Percentiles rank a stretch among this genome's conserved stretches.
phyloP scores from a whole-genome alignment of 257 asterid species.

The Fraxinus cuspidata region DNA sequence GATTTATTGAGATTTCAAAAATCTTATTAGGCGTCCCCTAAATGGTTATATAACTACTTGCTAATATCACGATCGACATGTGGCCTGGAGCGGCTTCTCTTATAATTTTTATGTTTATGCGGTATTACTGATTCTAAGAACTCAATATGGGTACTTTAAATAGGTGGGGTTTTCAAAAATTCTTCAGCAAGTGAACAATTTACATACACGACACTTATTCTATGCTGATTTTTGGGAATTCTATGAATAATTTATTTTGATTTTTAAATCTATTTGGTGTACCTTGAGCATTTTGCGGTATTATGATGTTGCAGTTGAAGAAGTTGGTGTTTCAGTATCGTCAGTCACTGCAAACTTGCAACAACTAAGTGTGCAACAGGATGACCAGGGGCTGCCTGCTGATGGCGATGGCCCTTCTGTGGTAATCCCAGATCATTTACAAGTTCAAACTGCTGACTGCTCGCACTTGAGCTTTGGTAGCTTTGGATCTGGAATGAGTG shows the following conservation, averaged over 20 bases:
- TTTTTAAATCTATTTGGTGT: conserved; percentile 14
- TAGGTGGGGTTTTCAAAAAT: neutral
- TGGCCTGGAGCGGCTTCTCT: neutral
- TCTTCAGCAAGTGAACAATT: neutral
- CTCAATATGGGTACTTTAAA: neutral
- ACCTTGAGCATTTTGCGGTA: conserved; percentile 18
- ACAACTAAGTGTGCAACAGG: conserved; percentile 54
- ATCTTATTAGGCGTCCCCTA: neutral
- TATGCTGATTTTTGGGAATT: neutral
- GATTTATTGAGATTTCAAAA: neutral
- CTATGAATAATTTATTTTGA: neutral
- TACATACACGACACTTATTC: neutral
- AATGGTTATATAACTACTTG: neutral
- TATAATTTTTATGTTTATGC: neutral
- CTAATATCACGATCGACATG: neutral
- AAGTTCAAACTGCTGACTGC: conserved; percentile 75
- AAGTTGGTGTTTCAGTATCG: conserved; percentile 51
- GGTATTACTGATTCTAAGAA: neutral
- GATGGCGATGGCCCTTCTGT: conserved; percentile 74
- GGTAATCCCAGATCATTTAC: conserved; percentile 86
- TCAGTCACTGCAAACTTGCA: conserved; percentile 72
- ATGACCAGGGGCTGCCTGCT: conserved; percentile 47
- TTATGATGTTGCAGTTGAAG: conserved; percentile 58
- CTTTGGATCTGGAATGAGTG: conserved; percentile 60
- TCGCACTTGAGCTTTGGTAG: conserved; percentile 97